Base-by-base conservation (phyloP, 1,284 basidiomycete genomes). In the Apiotrichum akiyoshidainum region DNA sequence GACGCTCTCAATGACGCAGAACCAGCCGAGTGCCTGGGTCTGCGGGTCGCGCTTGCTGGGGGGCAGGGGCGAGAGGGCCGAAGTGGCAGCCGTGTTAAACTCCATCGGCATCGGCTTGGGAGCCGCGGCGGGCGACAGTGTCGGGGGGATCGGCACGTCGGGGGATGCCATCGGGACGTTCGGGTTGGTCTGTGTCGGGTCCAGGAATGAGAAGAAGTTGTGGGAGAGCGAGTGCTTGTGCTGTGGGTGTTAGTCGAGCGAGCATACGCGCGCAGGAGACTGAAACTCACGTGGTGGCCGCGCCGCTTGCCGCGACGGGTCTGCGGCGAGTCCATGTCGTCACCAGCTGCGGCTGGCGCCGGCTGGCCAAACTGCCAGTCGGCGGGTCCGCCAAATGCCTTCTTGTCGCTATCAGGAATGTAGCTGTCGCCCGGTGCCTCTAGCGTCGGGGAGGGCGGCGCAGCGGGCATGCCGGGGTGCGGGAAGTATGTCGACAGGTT, bases 221-320 rank as follows among this genome's bases (percentile, higher is more conserved):
- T 95, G 92, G 1, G 92, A 95, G 26, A 94, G 77, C 0, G 92
- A 96, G 76, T 95, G 92, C 71, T 92, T 90, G 71, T 96, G 93
- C 76, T 79, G 59, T 22, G 44, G 14, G 53, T 57, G 37, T 52
- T 10, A 13, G 26, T 13, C 31, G 37, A 55, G 26, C 31, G 37
- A 55, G 26, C 26, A 31, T 31, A 31, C 26, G 26, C 6, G 17
- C 19, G 42, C 21, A 13, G 22, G 14, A 44, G 8, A 44, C 26
- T 6, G 17, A n/a, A 16, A 71, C 76, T 65, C 51, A 76, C 76
- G 76, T 93, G 91, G 70, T 93, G 91, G 0, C 90, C 90, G 55
- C 87, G 80, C 40, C 87, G 81, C 19, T 83, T 80, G 22, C 81
- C 72, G 17, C 77, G 72, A 41, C 78, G 78, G 9, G 70, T 65